These are phyloP conservation scores for Strigomonas galati DNA, from an alignment of 208 protist genomes.

Conservation along the genomic window DNA sequence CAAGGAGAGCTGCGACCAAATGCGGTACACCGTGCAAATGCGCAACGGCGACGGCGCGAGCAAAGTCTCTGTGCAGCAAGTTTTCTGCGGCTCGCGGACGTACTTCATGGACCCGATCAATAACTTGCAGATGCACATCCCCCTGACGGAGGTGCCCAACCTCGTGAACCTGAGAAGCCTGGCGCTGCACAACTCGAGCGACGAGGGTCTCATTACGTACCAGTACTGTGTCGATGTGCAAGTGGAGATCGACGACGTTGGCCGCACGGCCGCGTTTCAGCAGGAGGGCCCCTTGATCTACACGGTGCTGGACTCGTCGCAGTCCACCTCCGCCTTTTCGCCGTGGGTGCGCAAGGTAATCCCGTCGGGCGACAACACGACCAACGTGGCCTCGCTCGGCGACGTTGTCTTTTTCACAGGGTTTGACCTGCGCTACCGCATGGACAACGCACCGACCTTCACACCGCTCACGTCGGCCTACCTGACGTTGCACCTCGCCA, in stretches of 20 bases:
- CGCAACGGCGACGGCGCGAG: too few species aligned
- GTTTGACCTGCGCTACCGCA: constrained; percentile 19
- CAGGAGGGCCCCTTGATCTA: constrained; percentile 25
- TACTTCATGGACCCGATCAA: constrained; percentile 44
- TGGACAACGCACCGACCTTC: constrained; percentile 4
- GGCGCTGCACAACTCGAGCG: constrained; percentile 10
- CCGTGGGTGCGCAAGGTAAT: constrained; percentile 6
- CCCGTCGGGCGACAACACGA: neutral
- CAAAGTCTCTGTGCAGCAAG: too few species aligned
- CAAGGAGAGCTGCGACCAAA: too few species aligned
- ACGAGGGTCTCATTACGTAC: constrained; percentile 22
- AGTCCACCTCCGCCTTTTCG: constrained; percentile 15
- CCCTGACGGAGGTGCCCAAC: constrained; percentile 22
- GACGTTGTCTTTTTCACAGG: constrained; percentile 28
- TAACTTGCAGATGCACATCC: constrained; percentile 31
- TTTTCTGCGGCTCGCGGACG: constrained; percentile 31
- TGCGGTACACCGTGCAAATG: too few species aligned
- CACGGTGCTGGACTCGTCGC: constrained; percentile 27
- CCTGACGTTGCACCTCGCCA: constrained; percentile 23
- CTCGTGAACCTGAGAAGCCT: constrained; percentile 23
- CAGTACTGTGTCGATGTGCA: constrained; percentile 45
- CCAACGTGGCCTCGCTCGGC: constrained; percentile 7
- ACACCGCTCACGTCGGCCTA: constrained; percentile 12
- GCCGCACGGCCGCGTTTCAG: constrained; percentile 15
- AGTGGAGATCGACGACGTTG: constrained; percentile 11